These are phyloP conservation scores for Boletus sp. DNA, from an alignment of 768 basidiomycete genomes.

Conservation along the genomic window DNA sequence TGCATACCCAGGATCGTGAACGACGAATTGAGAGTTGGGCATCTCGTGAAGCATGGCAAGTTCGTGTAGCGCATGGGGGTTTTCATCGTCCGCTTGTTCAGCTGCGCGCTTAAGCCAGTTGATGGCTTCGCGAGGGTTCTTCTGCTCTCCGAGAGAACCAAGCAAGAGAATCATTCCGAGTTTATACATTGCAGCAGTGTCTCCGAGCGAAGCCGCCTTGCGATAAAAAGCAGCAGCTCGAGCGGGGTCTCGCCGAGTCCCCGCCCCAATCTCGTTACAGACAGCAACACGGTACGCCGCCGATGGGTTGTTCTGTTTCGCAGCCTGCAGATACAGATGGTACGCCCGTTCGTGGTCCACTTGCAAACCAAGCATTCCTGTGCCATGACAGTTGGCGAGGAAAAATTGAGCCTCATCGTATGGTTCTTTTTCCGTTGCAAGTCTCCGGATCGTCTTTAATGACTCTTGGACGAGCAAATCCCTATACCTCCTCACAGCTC, in stretches of 20 bases:
- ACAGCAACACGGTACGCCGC: constrained; percentile 97
- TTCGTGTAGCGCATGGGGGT: constrained; percentile 96
- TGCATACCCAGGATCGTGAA: constrained; percentile 78
- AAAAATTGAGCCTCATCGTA: constrained; percentile 98
- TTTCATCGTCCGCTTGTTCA: constrained; percentile 96
- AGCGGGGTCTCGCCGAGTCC: constrained; percentile 82
- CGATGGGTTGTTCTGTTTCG: constrained; percentile 93
- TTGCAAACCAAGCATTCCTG: constrained; percentile 90
- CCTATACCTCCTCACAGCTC: constrained; percentile 85
- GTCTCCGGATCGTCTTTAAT: constrained; percentile 85
- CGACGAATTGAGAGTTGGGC: constrained; percentile 61
- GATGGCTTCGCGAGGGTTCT: constrained; percentile 87
- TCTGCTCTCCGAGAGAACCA: constrained; percentile 76
- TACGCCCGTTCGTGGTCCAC: constrained; percentile 99
- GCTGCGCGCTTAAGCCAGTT: constrained; percentile 94
- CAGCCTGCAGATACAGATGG: constrained; percentile 93
- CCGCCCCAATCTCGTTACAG: constrained; percentile 98
- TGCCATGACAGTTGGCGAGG: constrained; percentile 95
- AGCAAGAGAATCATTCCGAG: constrained; percentile 96
- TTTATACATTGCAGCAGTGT: constrained; percentile 99
- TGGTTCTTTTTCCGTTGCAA: constrained; percentile 89
- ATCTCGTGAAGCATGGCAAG: constrained; percentile 84
- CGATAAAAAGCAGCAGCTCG: constrained; percentile 95
- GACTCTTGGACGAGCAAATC: constrained; percentile 85
- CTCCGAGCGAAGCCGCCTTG: constrained; percentile 92